These are phyloP conservation scores for Chenopodium album DNA, from an alignment of 148 eudicot genomes.

Conservation along the genomic window DNA sequence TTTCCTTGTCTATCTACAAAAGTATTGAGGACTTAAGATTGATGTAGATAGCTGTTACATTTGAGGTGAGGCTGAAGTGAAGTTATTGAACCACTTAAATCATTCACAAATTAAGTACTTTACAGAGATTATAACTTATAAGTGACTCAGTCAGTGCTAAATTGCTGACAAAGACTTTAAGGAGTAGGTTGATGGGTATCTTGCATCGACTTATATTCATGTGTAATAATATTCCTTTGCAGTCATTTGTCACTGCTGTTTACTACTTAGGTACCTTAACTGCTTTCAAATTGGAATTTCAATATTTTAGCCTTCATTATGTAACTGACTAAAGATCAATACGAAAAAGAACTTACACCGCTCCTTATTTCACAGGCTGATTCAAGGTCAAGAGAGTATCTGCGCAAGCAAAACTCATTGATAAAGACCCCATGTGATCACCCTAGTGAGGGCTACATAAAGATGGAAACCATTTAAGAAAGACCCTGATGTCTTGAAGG, in stretches of 20 bases:
- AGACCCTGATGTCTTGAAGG: too few relatives aligned
- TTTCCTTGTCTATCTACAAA: neutral
- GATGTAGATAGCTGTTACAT: neutral
- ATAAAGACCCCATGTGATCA: too few relatives aligned
- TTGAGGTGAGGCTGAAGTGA: neutral
- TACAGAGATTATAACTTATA: neutral
- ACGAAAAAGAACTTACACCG: neutral
- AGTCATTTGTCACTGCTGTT: neutral
- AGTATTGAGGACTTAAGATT: neutral
- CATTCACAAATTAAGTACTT: neutral
- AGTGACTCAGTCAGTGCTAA: neutral
- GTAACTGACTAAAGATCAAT: neutral
- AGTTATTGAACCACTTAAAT: neutral
- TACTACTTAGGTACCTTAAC: neutral
- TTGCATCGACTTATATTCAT: neutral
- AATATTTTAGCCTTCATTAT: neutral
- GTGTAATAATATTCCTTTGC: neutral
- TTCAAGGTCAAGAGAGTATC: conserved; percentile 66
- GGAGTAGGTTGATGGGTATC: neutral
- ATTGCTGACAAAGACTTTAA: neutral
- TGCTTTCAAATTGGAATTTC: neutral
- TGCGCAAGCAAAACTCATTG: conserved; percentile 37
- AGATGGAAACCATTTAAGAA: too few relatives aligned
- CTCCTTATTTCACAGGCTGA: conserved; percentile 54
- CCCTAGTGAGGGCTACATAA: too few relatives aligned